Conservation (phyloP, 129 eudicot species). For the Flaveria ramosissima region DNA sequence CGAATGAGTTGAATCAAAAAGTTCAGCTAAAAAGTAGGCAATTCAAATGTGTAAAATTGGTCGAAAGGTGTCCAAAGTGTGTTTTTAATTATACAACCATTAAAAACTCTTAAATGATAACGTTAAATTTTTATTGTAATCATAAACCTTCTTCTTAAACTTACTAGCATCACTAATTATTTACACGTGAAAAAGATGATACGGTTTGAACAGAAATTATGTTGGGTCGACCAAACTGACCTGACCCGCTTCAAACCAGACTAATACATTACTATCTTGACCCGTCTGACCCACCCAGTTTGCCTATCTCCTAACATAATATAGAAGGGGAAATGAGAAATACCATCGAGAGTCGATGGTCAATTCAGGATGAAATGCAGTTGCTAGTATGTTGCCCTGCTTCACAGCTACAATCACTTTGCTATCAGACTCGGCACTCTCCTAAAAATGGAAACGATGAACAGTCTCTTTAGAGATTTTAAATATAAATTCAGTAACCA, state of each 20-base stretch:
- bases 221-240: not conserved
- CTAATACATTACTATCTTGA: not conserved
- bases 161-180: not conserved
- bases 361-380: conserved; percentile 95
- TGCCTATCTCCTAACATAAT: too few species aligned
- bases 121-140: not conserved
- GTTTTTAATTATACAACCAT: not conserved
- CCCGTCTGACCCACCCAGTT: not conserved
- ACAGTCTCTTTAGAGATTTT: not conserved
- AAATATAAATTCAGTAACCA: not conserved
- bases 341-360: conserved; percentile 95
- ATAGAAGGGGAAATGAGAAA: conserved; percentile 5
- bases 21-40: not conserved
- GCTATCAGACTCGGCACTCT: conserved; percentile 42
- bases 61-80: too few species aligned
- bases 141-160: not conserved
- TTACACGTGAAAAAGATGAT: too few species aligned
- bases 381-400: conserved; percentile 89
- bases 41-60: not conserved
- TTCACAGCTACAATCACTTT: conserved; percentile 94
- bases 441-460: conserved; percentile 36
- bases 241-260: not conserved
- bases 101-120: not conserved
- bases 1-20: not conserved
- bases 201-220: not conserved